Percentiles rank a stretch among this genome's conserved stretches.
These are phyloP conservation scores for Rhynchosporium secalis DNA, from an alignment of 2,329 filamentous ascomycete species.

Conservation along the genomic window DNA sequence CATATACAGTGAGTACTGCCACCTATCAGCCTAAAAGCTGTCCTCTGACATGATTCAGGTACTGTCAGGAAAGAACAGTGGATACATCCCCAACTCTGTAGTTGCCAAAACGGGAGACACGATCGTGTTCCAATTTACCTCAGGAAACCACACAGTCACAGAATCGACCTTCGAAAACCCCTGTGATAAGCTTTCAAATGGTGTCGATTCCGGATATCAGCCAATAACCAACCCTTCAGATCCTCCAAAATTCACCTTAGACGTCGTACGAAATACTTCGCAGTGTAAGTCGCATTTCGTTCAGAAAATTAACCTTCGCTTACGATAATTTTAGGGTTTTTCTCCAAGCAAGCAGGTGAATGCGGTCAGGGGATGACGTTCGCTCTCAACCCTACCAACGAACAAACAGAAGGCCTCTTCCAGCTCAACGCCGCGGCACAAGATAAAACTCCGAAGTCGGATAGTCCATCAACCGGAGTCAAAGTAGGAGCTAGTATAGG, in stretches of 20 bases:
- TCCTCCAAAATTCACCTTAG: constrained; percentile 39
- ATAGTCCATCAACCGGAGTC: constrained; percentile 8
- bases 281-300: constrained; percentile 18
- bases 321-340: constrained; percentile 21
- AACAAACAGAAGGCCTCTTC: constrained; percentile 18
- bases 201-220: constrained; percentile 62
- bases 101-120: constrained; percentile 37
- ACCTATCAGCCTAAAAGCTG: not conserved
- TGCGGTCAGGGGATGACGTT: constrained; percentile 27
- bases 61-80: constrained; percentile 21
- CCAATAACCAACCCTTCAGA: constrained; percentile 43
- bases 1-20: constrained; percentile 23
- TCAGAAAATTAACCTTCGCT: not conserved
- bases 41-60: constrained; percentile 21
- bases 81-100: constrained; percentile 63
- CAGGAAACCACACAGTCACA: constrained; percentile 50
- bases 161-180: constrained; percentile 40
- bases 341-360: constrained; percentile 21
- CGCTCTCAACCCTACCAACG: constrained; percentile 21
- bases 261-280: constrained; percentile 17
- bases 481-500: constrained; percentile 20
- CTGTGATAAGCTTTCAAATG: constrained; percentile 44
- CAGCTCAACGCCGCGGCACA: constrained; percentile 16
- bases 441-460: constrained; percentile 4
- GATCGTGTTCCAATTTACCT: constrained; percentile 39